A percentile compares a stretch with the other conserved stretches of the same genome.
Conservation (phyloP, 2,329 filamentous ascomycete genomes). For the Lachnellula arida region DNA sequence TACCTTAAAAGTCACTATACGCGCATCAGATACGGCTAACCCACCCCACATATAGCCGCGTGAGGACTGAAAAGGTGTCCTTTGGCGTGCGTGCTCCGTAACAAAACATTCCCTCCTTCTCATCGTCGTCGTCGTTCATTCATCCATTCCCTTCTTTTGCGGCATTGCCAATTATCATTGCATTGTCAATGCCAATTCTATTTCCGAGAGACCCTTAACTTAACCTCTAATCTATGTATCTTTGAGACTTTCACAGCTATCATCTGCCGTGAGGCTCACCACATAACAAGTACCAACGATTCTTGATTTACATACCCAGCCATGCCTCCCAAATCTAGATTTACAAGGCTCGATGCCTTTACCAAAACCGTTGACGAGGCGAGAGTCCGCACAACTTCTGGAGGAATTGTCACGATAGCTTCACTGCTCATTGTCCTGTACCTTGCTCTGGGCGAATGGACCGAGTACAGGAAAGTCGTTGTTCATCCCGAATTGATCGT, state of each 20-base stretch:
- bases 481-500: constrained; percentile 92
- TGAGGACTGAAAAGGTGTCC: background rate
- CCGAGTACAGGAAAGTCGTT: constrained; percentile 79
- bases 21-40: no score
- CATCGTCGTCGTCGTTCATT: no score
- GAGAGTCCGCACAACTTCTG: constrained; percentile 88
- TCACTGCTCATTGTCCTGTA: constrained; percentile 86
- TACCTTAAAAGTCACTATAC: no score
- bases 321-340: constrained; percentile 90
- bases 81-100: no score
- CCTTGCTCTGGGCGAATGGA: constrained; percentile 92
- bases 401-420: constrained; percentile 88
- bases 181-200: background rate
- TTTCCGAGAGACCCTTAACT: constrained; percentile 9
- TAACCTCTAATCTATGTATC: constrained; percentile 21
- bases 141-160: background rate
- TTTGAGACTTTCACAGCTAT: constrained; percentile 13
- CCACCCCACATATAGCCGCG: background rate
- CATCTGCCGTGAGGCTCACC: constrained; percentile 18
- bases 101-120: no score
- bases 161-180: background rate
- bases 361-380: constrained; percentile 99
- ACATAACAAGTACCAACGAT: background rate
- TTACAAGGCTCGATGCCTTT: constrained; percentile 96
- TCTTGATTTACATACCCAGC: constrained; percentile 3